Conservation (phyloP, 257 asterid genomes). For the Capsicum baccatum region DNA sequence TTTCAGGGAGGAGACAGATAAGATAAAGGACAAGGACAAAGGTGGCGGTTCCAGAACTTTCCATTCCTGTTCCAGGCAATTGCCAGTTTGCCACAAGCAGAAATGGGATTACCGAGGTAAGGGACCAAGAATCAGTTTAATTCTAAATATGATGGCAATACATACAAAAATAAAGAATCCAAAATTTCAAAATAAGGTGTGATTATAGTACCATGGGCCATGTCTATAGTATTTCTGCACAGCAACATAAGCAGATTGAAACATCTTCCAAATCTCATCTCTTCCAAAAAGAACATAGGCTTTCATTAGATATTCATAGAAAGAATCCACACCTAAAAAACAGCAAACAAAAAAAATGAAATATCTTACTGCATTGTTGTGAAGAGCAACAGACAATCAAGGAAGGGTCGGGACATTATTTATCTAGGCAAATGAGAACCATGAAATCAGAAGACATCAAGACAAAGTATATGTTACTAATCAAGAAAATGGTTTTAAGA, state of each 20-base stretch:
- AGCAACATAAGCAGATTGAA: slow-evolving; percentile 86
- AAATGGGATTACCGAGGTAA: background rate
- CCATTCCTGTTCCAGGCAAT: background rate
- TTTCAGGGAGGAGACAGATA: background rate
- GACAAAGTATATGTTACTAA: background rate
- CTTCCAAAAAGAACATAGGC: slow-evolving; percentile 93
- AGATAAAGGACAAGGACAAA: background rate
- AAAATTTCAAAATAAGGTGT: slow-evolving; percentile 26
- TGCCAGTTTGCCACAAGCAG: background rate
- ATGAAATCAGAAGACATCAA: background rate
- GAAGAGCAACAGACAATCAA: background rate
- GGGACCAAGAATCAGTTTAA: background rate
- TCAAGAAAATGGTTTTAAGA: background rate
- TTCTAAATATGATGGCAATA: background rate
- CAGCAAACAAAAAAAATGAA: slow-evolving; percentile 20
- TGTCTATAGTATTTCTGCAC: slow-evolving; percentile 89
- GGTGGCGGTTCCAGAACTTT: background rate
- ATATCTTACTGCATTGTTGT: background rate
- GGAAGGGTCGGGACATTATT: background rate
- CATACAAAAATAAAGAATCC: background rate
- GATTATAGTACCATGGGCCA: slow-evolving; percentile 79
- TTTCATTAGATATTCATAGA: slow-evolving; percentile 89
- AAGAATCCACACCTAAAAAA: slow-evolving; percentile 87
- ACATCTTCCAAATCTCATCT: slow-evolving; percentile 96
- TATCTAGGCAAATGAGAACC: background rate